Conservation (phyloP, 257 asterid genomes). For the Solanum ossicruentum region DNA sequence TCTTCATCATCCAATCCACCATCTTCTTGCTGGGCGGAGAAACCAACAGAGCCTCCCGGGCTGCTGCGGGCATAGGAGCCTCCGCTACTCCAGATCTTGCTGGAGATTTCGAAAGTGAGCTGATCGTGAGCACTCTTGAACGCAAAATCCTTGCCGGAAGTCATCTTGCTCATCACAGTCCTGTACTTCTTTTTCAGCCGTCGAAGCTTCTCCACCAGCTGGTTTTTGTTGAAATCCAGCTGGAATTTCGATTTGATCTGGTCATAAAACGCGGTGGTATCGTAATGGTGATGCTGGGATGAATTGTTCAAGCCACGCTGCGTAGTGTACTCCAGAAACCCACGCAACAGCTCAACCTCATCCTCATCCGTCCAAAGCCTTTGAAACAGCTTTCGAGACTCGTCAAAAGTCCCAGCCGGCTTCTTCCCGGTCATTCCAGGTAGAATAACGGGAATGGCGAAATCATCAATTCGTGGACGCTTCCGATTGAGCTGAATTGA, state of each 20-base stretch:
- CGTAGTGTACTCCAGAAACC: conserved; percentile 69
- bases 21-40: conserved; percentile 27
- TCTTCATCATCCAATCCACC: conserved; percentile 53
- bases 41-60: not conserved
- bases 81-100: conserved; percentile 56
- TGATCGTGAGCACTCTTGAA: conserved; percentile 87
- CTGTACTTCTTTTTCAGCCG: conserved; percentile 85
- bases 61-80: conserved; percentile 3
- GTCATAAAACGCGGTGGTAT: conserved; percentile 83
- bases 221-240: conserved; percentile 86
- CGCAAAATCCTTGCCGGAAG: conserved; percentile 60
- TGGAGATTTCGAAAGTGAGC: conserved; percentile 74
- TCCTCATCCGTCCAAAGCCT: conserved; percentile 95
- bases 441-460: not conserved
- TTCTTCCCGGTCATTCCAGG: conserved; percentile 23
- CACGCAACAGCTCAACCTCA: conserved; percentile 80
- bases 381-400: conserved; percentile 75
- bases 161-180: conserved; percentile 44
- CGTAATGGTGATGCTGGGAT: conserved; percentile 55
- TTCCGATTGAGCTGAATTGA: not conserved
- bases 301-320: conserved; percentile 50
- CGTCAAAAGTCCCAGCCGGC: conserved; percentile 48
- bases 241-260: conserved; percentile 80
- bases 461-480: conserved; percentile 10
- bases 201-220: conserved; percentile 90